A percentile compares a stretch with the other conserved stretches of the same genome.
These are phyloP conservation scores for Vaccinium myrtillus DNA, from an alignment of 148 eudicot species.

Conservation along the genomic window DNA sequence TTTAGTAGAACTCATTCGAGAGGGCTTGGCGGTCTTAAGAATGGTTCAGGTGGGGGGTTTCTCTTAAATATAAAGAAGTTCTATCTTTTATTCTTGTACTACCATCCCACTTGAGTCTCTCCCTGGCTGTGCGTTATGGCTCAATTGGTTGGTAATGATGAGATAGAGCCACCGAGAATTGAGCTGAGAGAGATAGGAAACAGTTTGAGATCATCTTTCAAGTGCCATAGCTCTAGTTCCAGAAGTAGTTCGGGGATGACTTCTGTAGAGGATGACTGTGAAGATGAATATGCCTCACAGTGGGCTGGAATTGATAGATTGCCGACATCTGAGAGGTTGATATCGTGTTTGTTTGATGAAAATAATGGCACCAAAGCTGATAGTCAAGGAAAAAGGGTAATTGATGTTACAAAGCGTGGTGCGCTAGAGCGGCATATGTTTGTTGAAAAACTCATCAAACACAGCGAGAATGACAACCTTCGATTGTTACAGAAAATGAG, in stretches of 20 bases:
- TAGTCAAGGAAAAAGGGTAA: slow-evolving; percentile 46
- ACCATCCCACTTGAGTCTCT: neutral
- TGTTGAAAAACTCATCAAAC: slow-evolving; percentile 73
- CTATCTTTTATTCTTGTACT: neutral
- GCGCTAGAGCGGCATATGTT: slow-evolving; percentile 58
- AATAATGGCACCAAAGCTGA: slow-evolving; percentile 25
- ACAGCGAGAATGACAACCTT: slow-evolving; percentile 77
- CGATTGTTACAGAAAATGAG: slow-evolving; percentile 63
- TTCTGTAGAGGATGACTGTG: slow-evolving; percentile 30
- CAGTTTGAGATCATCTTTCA: slow-evolving; percentile 43
- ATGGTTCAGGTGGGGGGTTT: neutral
- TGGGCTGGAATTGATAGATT: slow-evolving; percentile 68
- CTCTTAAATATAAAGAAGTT: no score
- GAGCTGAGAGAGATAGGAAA: slow-evolving; percentile 45
- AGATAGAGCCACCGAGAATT: slow-evolving; percentile 31
- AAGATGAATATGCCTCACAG: slow-evolving; percentile 37
- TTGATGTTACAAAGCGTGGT: slow-evolving; percentile 63
- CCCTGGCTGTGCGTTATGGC: slow-evolving; percentile 28
- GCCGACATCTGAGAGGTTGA: slow-evolving; percentile 61
- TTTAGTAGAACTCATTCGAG: slow-evolving; percentile 12
- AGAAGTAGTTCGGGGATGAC: slow-evolving; percentile 28
- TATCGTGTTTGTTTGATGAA: slow-evolving; percentile 54
- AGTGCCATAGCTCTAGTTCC: slow-evolving; percentile 35
- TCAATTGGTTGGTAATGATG: slow-evolving; percentile 32
- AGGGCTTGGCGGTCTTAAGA: slow-evolving; percentile 15